Evolutionary conservation across 306 rosid genomes (phyloP).

Genomic region (Pyrus betulifolia): DNA sequence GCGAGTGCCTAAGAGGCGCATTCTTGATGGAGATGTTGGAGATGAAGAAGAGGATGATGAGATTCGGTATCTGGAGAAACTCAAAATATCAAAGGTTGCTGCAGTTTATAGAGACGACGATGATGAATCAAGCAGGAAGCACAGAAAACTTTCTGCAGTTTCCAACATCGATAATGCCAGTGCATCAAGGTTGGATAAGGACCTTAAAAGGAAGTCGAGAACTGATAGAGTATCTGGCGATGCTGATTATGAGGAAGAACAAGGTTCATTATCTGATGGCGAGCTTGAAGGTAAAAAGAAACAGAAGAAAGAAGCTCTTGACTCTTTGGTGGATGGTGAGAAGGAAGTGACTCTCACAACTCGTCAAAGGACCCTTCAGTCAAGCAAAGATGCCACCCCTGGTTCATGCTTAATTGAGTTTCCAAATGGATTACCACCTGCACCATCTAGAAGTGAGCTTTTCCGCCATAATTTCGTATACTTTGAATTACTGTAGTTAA

Average conservation of each 20-base stretch:
- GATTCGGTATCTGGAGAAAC: slow-evolving; percentile 86
- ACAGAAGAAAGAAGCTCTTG: slow-evolving; percentile 74
- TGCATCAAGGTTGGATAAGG: slow-evolving; percentile 31
- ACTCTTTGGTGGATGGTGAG: slow-evolving; percentile 58
- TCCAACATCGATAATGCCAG: slow-evolving; percentile 51
- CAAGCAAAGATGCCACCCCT: slow-evolving; percentile 69
- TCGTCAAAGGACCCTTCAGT: slow-evolving; percentile 85
- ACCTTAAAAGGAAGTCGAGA: slow-evolving; percentile 34
- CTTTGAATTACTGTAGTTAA: neutral
- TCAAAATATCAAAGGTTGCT: slow-evolving; percentile 61
- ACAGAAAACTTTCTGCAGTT: slow-evolving; percentile 67
- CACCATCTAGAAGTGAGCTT: slow-evolving; percentile 86
- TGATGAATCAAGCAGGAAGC: slow-evolving; percentile 76
- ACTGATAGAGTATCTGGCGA: slow-evolving; percentile 29
- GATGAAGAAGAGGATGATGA: slow-evolving; percentile 75
- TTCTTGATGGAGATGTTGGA: slow-evolving; percentile 58
- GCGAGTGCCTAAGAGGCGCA: slow-evolving; percentile 73
- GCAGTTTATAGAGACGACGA: slow-evolving; percentile 56
- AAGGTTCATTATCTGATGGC: slow-evolving; percentile 65
- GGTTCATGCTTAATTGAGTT: slow-evolving; percentile 70
- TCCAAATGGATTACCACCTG: slow-evolving; percentile 97
- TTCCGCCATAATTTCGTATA: neutral
- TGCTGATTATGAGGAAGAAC: slow-evolving; percentile 55
- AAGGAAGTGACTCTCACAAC: slow-evolving; percentile 75
- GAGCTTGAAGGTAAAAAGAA: slow-evolving; percentile 61